A percentile compares a stretch with the other conserved stretches of the same genome.
phyloP scores from a whole-genome alignment of 805 yeast genomes.

The Priceomyces castillae region DNA sequence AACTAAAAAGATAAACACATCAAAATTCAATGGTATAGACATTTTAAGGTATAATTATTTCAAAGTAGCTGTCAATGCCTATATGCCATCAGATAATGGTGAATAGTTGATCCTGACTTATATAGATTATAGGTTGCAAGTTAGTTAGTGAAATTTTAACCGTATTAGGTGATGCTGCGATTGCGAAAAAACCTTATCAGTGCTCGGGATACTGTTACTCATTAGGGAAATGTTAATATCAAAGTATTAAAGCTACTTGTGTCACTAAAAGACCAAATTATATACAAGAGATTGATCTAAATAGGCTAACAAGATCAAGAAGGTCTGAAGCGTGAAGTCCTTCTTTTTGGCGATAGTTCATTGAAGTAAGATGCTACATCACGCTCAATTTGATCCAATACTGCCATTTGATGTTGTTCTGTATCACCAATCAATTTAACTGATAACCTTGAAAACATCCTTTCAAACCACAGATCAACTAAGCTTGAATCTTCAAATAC shows the following conservation, averaged over 20 bases:
- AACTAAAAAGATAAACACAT: too few relatives aligned
- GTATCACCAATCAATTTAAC: neutral
- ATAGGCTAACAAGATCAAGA: neutral
- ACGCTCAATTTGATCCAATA: neutral
- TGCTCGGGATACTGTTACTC: neutral
- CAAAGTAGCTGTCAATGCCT: too few relatives aligned
- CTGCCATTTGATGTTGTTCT: neutral
- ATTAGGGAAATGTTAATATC: neutral
- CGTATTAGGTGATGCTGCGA: neutral
- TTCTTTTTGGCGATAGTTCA: neutral
- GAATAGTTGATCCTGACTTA: too few relatives aligned
- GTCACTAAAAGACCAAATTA: neutral
- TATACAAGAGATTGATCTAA: neutral
- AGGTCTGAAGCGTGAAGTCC: neutral
- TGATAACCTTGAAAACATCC: constrained; percentile 4
- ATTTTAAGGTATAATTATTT: too few relatives aligned
- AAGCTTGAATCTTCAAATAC: constrained; percentile 5
- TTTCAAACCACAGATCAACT: constrained; percentile 15
- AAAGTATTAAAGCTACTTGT: neutral
- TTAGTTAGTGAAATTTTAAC: neutral
- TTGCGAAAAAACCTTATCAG: constrained; percentile 1
- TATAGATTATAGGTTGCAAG: too few relatives aligned
- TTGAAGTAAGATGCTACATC: constrained; percentile 1
- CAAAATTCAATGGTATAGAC: too few relatives aligned
- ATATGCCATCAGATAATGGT: too few relatives aligned